Conservation (phyloP, 345 rosid species). For the Abelmoschus esculentus region DNA sequence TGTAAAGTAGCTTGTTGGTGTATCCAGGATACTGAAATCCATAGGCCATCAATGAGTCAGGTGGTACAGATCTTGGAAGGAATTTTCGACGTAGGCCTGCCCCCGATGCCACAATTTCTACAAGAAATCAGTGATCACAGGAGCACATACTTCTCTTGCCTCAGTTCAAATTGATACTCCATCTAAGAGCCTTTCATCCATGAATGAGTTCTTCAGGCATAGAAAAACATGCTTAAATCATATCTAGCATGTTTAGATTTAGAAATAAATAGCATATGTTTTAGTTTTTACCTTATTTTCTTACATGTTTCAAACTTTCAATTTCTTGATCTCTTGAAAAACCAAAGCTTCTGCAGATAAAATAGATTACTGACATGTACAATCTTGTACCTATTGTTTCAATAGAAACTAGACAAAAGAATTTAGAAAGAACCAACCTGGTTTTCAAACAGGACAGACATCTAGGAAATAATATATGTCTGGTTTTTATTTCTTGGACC, state of each 20-base stretch:
- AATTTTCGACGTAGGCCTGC: conserved; percentile 45
- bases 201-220: neutral
- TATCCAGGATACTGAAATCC: conserved; percentile 69
- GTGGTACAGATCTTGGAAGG: conserved; percentile 83
- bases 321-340: neutral
- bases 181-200: conserved; percentile 19
- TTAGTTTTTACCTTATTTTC: neutral
- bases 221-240: neutral
- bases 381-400: no score
- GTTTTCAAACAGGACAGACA: no score
- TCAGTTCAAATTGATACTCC: conserved; percentile 24
- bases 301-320: neutral
- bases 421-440: no score
- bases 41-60: conserved; percentile 74
- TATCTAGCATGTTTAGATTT: neutral
- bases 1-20: conserved; percentile 84
- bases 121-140: conserved; percentile 30
- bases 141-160: conserved; percentile 37
- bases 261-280: neutral
- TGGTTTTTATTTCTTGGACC: no score
- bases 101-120: conserved; percentile 57
- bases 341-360: no score
- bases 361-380: no score
- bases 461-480: no score
- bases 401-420: no score